A percentile compares a stretch with the other conserved stretches of the same genome.
phyloP scores from a whole-genome alignment of 1,284 basidiomycete genomes.

The Volvariella surrecta region DNA sequence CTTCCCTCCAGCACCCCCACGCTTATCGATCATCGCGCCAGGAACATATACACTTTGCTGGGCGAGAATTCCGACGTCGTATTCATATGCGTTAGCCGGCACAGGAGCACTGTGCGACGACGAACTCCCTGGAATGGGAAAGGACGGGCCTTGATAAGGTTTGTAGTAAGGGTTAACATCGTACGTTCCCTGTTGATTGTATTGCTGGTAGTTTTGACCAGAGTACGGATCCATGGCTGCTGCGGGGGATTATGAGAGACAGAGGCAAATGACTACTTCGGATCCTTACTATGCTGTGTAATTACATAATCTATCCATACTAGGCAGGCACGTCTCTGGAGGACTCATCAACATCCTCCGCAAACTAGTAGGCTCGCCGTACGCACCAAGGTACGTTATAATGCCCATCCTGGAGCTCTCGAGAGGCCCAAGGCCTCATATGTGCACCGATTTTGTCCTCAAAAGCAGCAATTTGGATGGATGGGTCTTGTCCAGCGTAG shows the following conservation, averaged over 20 bases:
- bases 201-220: slow-evolving; percentile 41
- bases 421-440: too few relatives aligned
- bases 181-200: slow-evolving; percentile 31
- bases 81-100: slow-evolving; percentile 84
- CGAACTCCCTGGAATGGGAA: slow-evolving; percentile 52
- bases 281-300: slow-evolving; percentile 4
- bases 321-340: too few relatives aligned
- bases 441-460: background rate
- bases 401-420: background rate
- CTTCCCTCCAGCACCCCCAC: slow-evolving; percentile 76
- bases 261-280: too few relatives aligned
- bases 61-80: slow-evolving; percentile 79
- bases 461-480: slow-evolving; percentile 11
- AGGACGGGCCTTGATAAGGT: slow-evolving; percentile 68
- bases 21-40: slow-evolving; percentile 80
- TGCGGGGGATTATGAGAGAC: slow-evolving; percentile 40
- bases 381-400: too few relatives aligned
- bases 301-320: background rate
- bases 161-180: slow-evolving; percentile 75
- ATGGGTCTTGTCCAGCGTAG: slow-evolving; percentile 12
- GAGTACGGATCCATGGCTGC: slow-evolving; percentile 37
- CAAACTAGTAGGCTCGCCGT: too few relatives aligned
- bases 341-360: too few relatives aligned
- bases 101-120: slow-evolving; percentile 71
- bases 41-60: slow-evolving; percentile 86